Evolutionary conservation across 2,329 filamentous ascomycete genomes (phyloP).

Genomic region (Saccharata proteae): DNA sequence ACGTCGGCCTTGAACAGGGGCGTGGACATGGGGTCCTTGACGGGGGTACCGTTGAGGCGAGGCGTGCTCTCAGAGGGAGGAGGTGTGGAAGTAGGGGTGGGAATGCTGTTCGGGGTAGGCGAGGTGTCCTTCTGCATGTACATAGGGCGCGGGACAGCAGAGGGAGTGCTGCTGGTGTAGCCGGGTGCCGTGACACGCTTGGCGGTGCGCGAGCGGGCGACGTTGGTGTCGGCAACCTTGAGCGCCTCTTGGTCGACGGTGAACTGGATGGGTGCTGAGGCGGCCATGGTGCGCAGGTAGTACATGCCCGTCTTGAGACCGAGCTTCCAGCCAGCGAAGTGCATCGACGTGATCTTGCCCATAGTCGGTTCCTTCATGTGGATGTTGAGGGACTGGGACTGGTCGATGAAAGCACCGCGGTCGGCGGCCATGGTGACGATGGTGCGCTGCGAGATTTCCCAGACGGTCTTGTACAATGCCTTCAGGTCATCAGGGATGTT

Average conservation of each 20-base stretch:
- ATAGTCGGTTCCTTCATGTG: constrained; percentile 99
- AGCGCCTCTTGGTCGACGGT: constrained; percentile 96
- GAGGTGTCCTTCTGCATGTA: constrained; percentile 43
- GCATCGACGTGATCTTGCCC: constrained; percentile 99
- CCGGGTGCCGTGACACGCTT: constrained; percentile 48
- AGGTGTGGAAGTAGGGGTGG: constrained; percentile 58
- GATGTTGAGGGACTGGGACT: constrained; percentile 98
- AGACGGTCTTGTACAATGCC: constrained; percentile 97
- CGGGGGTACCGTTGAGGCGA: constrained; percentile 23
- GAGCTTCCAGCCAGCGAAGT: constrained; percentile 98
- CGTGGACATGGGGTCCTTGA: constrained; percentile 48
- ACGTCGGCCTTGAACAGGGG: constrained; percentile 65
- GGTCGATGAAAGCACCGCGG: constrained; percentile 96
- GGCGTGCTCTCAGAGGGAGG: constrained; percentile 30
- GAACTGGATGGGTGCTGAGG: constrained; percentile 94
- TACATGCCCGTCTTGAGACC: constrained; percentile 99
- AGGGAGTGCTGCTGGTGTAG: constrained; percentile 42
- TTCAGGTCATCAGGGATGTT: constrained; percentile 96
- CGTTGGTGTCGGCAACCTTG: constrained; percentile 70
- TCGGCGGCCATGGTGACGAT: constrained; percentile 98
- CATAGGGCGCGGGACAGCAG: constrained; percentile 54
- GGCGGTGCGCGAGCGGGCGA: constrained; percentile 48
- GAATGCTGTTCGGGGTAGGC: constrained; percentile 44
- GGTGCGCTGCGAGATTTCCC: constrained; percentile 94
- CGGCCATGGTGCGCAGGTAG: constrained; percentile 96